Evolutionary conservation across 345 rosid species (phyloP).

Genomic region (Aquilaria malaccensis): DNA sequence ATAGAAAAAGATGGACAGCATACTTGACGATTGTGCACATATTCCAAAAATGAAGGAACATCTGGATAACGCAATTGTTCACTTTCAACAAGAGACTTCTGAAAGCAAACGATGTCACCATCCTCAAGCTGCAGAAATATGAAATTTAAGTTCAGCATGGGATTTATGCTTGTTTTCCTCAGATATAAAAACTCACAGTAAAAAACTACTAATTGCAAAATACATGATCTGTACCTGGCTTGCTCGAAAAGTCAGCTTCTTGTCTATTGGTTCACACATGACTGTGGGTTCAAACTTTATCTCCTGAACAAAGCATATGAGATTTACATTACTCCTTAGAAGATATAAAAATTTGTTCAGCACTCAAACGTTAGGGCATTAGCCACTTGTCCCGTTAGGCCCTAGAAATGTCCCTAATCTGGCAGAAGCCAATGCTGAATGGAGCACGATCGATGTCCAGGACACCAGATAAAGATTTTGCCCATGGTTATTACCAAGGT

Average conservation of each 20-base stretch:
- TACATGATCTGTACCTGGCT: conserved; percentile 41
- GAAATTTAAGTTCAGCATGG: no score
- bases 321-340: no score
- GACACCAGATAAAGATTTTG: no score
- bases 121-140: conserved; percentile 53
- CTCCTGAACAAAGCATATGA: conserved; percentile 36
- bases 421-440: no score
- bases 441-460: no score
- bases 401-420: no score
- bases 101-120: conserved; percentile 74
- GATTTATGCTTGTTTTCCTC: not conserved
- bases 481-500: no score
- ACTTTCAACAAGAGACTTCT: conserved; percentile 36
- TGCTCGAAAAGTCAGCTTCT: conserved; percentile 38
- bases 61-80: conserved; percentile 50
- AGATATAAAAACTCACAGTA: conserved; percentile 1
- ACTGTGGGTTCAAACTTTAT: conserved; percentile 61
- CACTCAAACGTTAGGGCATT: no score
- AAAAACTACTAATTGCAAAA: conserved; percentile 1
- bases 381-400: no score
- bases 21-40: conserved; percentile 70
- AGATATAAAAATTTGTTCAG: no score
- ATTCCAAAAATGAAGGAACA: conserved; percentile 67
- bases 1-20: conserved; percentile 2
- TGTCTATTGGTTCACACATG: conserved; percentile 63